Conservation (phyloP, 1,284 basidiomycete genomes). For the Rhizoctonia solani region DNA sequence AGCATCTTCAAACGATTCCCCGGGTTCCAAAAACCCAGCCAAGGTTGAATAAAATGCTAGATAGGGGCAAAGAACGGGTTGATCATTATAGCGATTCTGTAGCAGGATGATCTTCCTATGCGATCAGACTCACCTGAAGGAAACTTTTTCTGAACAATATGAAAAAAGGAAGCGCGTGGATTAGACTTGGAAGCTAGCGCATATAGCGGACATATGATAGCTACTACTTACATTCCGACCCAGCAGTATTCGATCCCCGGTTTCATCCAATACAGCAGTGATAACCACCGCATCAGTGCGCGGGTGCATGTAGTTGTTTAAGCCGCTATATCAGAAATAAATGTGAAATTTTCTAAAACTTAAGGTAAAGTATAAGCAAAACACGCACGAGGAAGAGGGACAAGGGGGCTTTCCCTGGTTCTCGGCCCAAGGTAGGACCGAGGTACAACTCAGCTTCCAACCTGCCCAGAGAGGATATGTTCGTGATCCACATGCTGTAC, state of each 20-base stretch:
- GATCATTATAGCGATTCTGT: slow-evolving; percentile 39
- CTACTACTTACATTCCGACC: slow-evolving; percentile 72
- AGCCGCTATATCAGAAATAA: slow-evolving; percentile 56
- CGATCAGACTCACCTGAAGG: slow-evolving; percentile 50
- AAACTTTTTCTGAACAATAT: slow-evolving; percentile 59
- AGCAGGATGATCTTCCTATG: slow-evolving; percentile 44
- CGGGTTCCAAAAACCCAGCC: slow-evolving; percentile 90
- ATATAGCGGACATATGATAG: slow-evolving; percentile 19
- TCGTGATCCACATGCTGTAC: slow-evolving; percentile 80
- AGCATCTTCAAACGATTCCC: slow-evolving; percentile 94
- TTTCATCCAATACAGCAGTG: slow-evolving; percentile 82
- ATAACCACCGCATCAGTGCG: slow-evolving; percentile 91
- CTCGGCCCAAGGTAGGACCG: slow-evolving; percentile 71
- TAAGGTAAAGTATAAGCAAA: slow-evolving; percentile 4
- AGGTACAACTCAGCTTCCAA: slow-evolving; percentile 87
- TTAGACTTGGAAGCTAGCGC: background rate
- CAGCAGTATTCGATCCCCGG: slow-evolving; percentile 79
- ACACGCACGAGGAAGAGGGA: slow-evolving; percentile 60
- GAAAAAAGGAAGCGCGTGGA: background rate
- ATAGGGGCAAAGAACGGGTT: slow-evolving; percentile 1
- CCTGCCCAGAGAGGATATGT: slow-evolving; percentile 89
- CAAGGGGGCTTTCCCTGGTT: slow-evolving; percentile 65
- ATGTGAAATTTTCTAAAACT: background rate
- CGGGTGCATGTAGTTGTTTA: slow-evolving; percentile 89
- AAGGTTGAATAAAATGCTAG: slow-evolving; percentile 78